phyloP scores from a whole-genome alignment of 164 flowering plant genomes.

The Vitis rupestris region DNA sequence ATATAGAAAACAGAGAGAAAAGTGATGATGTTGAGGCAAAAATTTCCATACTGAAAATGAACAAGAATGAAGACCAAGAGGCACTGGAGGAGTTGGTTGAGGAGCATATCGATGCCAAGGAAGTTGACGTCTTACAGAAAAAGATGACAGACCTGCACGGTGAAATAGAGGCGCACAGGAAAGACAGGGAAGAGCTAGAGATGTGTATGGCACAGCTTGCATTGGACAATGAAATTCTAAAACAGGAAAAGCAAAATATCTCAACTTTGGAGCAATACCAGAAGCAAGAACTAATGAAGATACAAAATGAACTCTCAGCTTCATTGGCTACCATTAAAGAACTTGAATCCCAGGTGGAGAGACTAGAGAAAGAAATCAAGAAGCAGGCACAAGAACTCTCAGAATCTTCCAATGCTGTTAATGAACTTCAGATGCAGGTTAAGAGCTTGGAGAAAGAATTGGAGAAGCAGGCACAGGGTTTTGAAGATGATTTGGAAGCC shows the following conservation, averaged over 20 bases:
- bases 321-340: conserved; percentile 22
- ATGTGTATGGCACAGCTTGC: conserved; percentile 26
- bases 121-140: conserved; percentile 21
- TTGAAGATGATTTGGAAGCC: conserved; percentile 34
- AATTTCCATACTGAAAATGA: background rate
- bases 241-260: conserved; percentile 30
- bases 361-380: conserved; percentile 25
- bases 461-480: conserved; percentile 32
- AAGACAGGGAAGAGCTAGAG: conserved; percentile 29
- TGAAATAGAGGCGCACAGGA: conserved; percentile 30
- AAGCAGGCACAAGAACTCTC: conserved; percentile 27
- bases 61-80: conserved; percentile 1
- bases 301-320: conserved; percentile 17
- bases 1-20: conserved; percentile 11
- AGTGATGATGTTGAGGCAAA: conserved; percentile 9
- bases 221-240: conserved; percentile 24
- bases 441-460: conserved; percentile 40
- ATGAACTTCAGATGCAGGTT: conserved; percentile 34
- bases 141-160: conserved; percentile 23
- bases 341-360: conserved; percentile 31
- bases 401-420: conserved; percentile 28
- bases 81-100: conserved; percentile 1
- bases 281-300: conserved; percentile 10
- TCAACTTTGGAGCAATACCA: conserved; percentile 22
- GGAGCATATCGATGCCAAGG: conserved; percentile 15